Evolutionary conservation across 129 eudicot species (phyloP).

Genomic region (Pulicaria dysenterica): DNA sequence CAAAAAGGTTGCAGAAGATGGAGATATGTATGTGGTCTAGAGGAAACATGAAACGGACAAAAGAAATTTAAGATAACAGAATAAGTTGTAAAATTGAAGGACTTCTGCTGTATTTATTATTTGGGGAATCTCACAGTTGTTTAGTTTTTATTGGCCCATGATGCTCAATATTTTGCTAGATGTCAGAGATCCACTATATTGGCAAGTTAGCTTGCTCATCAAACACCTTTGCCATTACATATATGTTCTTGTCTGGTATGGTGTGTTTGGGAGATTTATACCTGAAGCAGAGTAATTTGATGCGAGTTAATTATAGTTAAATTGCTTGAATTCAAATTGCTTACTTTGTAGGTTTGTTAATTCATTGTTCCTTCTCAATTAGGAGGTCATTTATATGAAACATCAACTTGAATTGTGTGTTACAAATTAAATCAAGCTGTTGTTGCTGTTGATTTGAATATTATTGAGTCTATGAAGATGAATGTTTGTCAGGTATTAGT

Average conservation of each 20-base stretch:
- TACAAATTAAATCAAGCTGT: not conserved
- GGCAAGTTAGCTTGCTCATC: too few species aligned
- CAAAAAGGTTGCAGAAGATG: too few species aligned
- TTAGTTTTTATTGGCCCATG: too few species aligned
- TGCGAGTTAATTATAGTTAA: not conserved
- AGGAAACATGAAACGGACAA: too few species aligned
- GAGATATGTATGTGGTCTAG: too few species aligned
- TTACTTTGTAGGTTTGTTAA: not conserved
- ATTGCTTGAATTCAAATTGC: constrained; percentile 5
- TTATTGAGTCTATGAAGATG: constrained; percentile 21
- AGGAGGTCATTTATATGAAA: constrained; percentile 1
- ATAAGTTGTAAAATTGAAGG: too few species aligned
- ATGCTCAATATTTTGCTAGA: too few species aligned
- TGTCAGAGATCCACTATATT: too few species aligned
- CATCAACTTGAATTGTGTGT: not conserved
- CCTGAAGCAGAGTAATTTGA: constrained; percentile 4
- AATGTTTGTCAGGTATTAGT: constrained; percentile 65
- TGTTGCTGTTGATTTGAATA: constrained; percentile 5
- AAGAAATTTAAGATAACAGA: too few species aligned
- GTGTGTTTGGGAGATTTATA: constrained; percentile 11
- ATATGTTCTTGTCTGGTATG: not conserved
- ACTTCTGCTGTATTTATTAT: too few species aligned
- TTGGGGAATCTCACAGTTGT: too few species aligned
- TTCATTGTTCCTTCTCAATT: not conserved
- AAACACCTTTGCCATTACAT: too few species aligned